Evolutionary conservation across 1,284 basidiomycete genomes (phyloP).

Genomic region (Mycena citricolor): DNA sequence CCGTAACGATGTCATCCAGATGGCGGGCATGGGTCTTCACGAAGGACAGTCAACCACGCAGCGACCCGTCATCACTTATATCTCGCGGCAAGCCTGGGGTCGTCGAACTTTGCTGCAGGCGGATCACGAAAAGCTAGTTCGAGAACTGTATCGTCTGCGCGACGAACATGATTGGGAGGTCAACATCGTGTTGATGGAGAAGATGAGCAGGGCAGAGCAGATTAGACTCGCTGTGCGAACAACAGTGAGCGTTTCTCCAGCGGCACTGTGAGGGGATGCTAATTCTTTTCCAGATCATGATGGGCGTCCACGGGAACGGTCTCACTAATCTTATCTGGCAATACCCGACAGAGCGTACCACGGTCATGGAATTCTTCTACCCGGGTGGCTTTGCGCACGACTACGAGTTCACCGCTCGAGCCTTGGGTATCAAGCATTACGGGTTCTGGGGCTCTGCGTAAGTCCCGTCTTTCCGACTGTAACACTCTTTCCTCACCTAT

Average conservation of each 20-base stretch:
- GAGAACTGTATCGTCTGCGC: conserved; percentile 61
- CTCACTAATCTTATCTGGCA: conserved; percentile 84
- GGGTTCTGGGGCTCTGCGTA: conserved; percentile 71
- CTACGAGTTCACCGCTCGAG: conserved; percentile 80
- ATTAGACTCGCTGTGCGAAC: conserved; percentile 75
- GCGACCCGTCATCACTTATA: conserved; percentile 79
- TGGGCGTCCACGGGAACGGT: conserved; percentile 88
- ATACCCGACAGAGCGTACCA: conserved; percentile 72
- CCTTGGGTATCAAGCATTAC: conserved; percentile 81
- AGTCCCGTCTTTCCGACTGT: conserved; percentile 16
- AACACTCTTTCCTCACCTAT: not conserved
- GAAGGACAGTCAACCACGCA: conserved; percentile 37
- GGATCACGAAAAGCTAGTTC: conserved; percentile 66
- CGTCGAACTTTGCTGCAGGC: conserved; percentile 64
- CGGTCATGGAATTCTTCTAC: conserved; percentile 89
- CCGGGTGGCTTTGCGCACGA: conserved; percentile 84
- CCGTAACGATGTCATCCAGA: conserved; percentile 69
- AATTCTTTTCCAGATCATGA: conserved; percentile 62
- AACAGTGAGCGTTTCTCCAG: conserved; percentile 53
- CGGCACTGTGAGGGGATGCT: not conserved
- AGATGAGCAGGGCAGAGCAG: conserved; percentile 76
- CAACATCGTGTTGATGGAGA: conserved; percentile 81
- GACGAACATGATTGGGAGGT: conserved; percentile 80
- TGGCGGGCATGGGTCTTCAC: conserved; percentile 54
- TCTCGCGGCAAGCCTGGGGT: conserved; percentile 84